These are phyloP conservation scores for Boletus vermiculosoides DNA, from an alignment of 768 basidiomycete genomes.

Conservation along the genomic window DNA sequence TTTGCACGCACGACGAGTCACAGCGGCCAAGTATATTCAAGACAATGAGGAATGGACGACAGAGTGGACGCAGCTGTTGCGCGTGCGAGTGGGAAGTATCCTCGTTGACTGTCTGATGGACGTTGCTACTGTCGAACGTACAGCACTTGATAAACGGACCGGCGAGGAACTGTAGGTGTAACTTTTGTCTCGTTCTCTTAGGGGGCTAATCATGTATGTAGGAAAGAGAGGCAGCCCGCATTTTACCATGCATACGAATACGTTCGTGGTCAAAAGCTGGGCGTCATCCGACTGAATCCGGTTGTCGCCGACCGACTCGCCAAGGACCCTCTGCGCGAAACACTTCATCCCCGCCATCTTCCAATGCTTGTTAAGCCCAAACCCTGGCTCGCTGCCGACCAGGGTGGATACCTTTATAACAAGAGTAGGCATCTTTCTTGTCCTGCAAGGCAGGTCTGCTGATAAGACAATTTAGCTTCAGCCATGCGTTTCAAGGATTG, in stretches of 20 bases:
- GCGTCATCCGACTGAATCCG: conserved; percentile 84
- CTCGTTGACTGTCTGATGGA: conserved; percentile 84
- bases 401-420: conserved; percentile 84
- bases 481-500: conserved; percentile 95
- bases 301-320: conserved; percentile 75
- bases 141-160: conserved; percentile 53
- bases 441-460: not conserved
- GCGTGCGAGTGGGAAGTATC: conserved; percentile 78
- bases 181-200: not conserved
- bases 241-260: conserved; percentile 94
- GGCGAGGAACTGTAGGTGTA: conserved; percentile 57
- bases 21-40: conserved; percentile 61
- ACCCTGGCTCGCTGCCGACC: conserved; percentile 75
- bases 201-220: conserved; percentile 27
- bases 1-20: conserved; percentile 62
- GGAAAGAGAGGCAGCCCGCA: conserved; percentile 80
- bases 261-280: conserved; percentile 89
- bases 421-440: conserved; percentile 47
- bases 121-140: conserved; percentile 71
- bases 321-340: conserved; percentile 63
- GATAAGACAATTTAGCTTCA: conserved; percentile 38
- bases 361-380: conserved; percentile 94
- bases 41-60: conserved; percentile 74
- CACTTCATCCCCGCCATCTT: conserved; percentile 88
- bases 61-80: conserved; percentile 76